Base-by-base conservation (phyloP, 163 green algal species). In the Smithsoniella earleae region DNA sequence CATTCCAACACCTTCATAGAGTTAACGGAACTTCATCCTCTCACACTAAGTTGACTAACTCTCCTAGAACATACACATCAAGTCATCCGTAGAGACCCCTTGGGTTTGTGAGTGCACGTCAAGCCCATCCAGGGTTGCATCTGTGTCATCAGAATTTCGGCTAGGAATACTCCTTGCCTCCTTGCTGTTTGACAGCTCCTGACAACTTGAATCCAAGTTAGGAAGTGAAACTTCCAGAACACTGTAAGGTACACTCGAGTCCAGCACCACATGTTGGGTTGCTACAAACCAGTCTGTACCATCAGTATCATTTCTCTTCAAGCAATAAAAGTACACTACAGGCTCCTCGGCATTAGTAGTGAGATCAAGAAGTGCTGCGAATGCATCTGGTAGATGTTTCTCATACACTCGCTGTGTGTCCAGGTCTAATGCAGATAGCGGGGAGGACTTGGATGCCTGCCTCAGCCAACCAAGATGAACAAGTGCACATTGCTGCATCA, bases 321-420 rank as follows among this genome's bases (percentile, higher is more conserved):
- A 31, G 58, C 58, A 69, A 31, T 69, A 69, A 13, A 69, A 69
- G 25, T 69, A 69, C 8, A 69, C 58, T 6, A 69, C 34, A 18
- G 58, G 58, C 20, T 69, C 58, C 25, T 69, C 30, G 4, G 10
- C 34, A 0, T 33, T 33, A 5, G 31, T 16, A 4, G 58, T 30
- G 27, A 69, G 58, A 40, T 69, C 58, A 8, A 69, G 58, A 5
- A 69, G 58, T 4, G 58, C 58, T 36, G 58, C 58, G 25, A 69
- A 69, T 43, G 58, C 58, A 40, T 69, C 58, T 43, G 58, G 58
- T 5, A 69, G 58, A 40, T 69, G 58, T 33, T 36, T 36, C 58
- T 69, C 58, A 34, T 69, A 69, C 18, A 69, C 58, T 33, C 58
- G 58, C 25, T 69, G 58, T 13, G 58, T 69, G 58, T 69, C 58